Percentiles rank a stretch among this genome's conserved stretches.
phyloP scores from a whole-genome alignment of 805 yeast genomes.

The Zygotorulaspora chibaensis region DNA sequence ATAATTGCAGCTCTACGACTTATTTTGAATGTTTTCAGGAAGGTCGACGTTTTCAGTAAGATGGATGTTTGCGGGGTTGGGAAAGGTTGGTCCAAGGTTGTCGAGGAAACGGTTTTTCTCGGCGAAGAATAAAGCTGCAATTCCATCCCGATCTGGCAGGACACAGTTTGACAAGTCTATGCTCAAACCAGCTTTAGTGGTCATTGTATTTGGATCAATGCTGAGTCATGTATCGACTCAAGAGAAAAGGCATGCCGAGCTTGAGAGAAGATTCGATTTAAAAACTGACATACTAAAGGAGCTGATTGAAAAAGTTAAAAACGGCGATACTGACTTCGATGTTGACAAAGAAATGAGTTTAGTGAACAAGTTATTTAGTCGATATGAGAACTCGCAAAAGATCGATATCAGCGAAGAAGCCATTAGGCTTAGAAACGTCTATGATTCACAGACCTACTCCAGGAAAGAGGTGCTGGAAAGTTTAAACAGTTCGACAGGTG shows the following conservation, averaged over 20 bases:
- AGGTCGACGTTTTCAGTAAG: not conserved
- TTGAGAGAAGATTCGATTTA: conserved; percentile 38
- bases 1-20: too few species aligned
- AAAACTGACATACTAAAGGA: conserved; percentile 38
- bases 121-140: conserved; percentile 1
- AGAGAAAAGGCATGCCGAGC: conserved; percentile 38
- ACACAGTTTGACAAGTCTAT: conserved; percentile 34
- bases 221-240: conserved; percentile 44
- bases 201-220: conserved; percentile 45
- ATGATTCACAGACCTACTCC: conserved; percentile 8
- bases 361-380: conserved; percentile 35
- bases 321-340: conserved; percentile 39
- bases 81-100: not conserved
- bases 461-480: conserved; percentile 25
- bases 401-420: conserved; percentile 21
- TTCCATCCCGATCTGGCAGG: conserved; percentile 6
- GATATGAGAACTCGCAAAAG: conserved; percentile 15
- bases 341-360: conserved; percentile 40
- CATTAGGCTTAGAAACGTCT: conserved; percentile 6
- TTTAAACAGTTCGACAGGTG: conserved; percentile 21
- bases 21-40: too few species aligned
- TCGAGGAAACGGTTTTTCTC: conserved; percentile 6
- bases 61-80: conserved; percentile 3
- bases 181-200: conserved; percentile 39
- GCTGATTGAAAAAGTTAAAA: conserved; percentile 37